phyloP scores from a whole-genome alignment of 2,329 filamentous ascomycete species.

The Dothideomycetes sp. region DNA sequence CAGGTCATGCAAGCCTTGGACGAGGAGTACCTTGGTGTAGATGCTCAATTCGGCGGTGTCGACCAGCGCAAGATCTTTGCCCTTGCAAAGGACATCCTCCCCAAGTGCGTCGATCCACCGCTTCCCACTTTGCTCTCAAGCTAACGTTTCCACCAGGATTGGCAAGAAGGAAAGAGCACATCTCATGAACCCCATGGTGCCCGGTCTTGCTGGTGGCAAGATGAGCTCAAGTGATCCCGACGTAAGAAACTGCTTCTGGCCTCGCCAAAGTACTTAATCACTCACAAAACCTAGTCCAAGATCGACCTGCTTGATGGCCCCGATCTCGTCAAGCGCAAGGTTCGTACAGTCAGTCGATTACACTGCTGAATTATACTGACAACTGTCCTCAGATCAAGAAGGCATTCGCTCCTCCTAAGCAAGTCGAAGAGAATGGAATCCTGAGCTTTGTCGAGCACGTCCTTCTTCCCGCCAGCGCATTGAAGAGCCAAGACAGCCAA shows the following conservation, averaged over 20 bases:
- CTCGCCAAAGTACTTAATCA: too few relatives aligned
- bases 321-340: slow-evolving; percentile 67
- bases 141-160: slow-evolving; percentile 46
- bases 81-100: slow-evolving; percentile 73
- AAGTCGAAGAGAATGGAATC: slow-evolving; percentile 77
- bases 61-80: slow-evolving; percentile 89
- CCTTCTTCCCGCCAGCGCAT: slow-evolving; percentile 64
- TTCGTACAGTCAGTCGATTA: neutral
- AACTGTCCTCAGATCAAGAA: slow-evolving; percentile 51
- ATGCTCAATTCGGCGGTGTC: slow-evolving; percentile 75
- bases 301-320: slow-evolving; percentile 82
- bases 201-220: slow-evolving; percentile 73
- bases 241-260: too few relatives aligned
- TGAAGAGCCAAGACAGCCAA: slow-evolving; percentile 43
- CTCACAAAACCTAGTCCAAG: too few relatives aligned
- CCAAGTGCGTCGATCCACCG: slow-evolving; percentile 25
- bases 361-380: neutral
- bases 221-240: slow-evolving; percentile 64
- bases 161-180: slow-evolving; percentile 72
- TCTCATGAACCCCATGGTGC: slow-evolving; percentile 80
- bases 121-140: too few relatives aligned
- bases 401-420: slow-evolving; percentile 65
- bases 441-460: slow-evolving; percentile 81
- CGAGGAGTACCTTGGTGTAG: slow-evolving; percentile 78
- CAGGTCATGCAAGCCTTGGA: slow-evolving; percentile 89